Evolutionary conservation across 805 yeast species (phyloP).

Genomic region (Yarrowia sp.): DNA sequence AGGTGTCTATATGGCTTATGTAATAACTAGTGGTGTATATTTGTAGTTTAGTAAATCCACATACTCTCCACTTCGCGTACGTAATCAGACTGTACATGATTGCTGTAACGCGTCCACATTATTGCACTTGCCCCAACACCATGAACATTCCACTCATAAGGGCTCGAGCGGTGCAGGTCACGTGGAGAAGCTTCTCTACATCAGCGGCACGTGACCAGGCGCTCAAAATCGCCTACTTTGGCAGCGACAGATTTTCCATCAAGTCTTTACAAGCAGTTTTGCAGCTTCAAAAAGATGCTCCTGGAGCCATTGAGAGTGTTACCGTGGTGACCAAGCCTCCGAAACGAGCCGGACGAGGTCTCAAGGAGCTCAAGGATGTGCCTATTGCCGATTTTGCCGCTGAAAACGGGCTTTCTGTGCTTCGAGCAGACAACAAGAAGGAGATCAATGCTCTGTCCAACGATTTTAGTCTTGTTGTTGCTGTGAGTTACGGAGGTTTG

Average conservation of each 20-base stretch:
- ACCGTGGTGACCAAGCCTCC: constrained; percentile 64
- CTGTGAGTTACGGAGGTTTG: constrained; percentile 84
- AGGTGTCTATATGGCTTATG: too few relatives aligned
- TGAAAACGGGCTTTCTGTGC: constrained; percentile 26
- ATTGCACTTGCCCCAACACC: neutral
- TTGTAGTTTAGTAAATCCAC: too few relatives aligned
- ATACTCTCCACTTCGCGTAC: too few relatives aligned
- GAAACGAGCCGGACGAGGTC: constrained; percentile 61
- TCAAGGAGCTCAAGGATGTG: constrained; percentile 46
- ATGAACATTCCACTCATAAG: neutral
- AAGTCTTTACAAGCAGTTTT: constrained; percentile 46
- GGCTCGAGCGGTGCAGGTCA: neutral
- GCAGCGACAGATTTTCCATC: constrained; percentile 70
- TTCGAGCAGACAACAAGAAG: constrained; percentile 29
- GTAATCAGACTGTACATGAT: neutral
- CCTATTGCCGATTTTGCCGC: constrained; percentile 40
- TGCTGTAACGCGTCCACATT: neutral
- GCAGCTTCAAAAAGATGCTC: constrained; percentile 30
- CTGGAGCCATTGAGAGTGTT: constrained; percentile 38
- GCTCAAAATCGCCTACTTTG: constrained; percentile 60
- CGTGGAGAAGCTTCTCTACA: neutral
- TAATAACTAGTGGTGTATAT: too few relatives aligned
- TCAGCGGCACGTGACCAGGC: neutral
- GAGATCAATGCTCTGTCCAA: constrained; percentile 30
- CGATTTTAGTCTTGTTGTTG: constrained; percentile 65